phyloP scores from a whole-genome alignment of 2,329 filamentous ascomycete species.

The Rugonectria rugulosa region DNA sequence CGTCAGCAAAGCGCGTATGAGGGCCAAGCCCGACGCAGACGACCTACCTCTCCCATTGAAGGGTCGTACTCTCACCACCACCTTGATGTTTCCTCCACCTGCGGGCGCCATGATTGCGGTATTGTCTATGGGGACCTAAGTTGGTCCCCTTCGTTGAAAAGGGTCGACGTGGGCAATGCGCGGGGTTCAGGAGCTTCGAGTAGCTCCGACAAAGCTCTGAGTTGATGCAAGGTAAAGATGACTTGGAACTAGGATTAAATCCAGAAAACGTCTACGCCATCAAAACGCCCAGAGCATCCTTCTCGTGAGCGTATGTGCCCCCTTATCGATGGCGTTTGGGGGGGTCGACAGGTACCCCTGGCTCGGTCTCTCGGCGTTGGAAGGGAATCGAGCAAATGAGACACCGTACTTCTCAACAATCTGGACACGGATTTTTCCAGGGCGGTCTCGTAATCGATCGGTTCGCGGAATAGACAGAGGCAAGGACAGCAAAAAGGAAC shows the following conservation, averaged over 20 bases:
- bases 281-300: conserved; percentile 33
- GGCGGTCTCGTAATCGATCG: conserved; percentile 7
- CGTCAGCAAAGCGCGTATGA: conserved; percentile 27
- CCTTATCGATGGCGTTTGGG: conserved; percentile 21
- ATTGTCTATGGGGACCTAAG: conserved; percentile 45
- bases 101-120: conserved; percentile 52
- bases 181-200: conserved; percentile 30
- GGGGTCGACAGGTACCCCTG: conserved; percentile 25
- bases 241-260: conserved; percentile 23
- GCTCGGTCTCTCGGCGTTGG: conserved; percentile 24
- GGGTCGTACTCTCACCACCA: conserved; percentile 94
- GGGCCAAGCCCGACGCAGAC: conserved; percentile 1
- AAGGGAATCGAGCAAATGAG: conserved; percentile 39
- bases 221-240: conserved; percentile 11
- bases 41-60: conserved; percentile 91
- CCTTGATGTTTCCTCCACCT: conserved; percentile 97
- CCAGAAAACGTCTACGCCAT: conserved; percentile 30
- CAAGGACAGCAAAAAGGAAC: conserved; percentile 2
- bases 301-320: conserved; percentile 26
- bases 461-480: conserved; percentile 10
- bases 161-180: conserved; percentile 39
- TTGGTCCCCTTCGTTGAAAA: conserved; percentile 43
- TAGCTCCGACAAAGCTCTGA: conserved; percentile 14
- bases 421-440: conserved; percentile 7
- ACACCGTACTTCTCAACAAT: conserved; percentile 28